Base-by-base conservation (phyloP, 495 filamentous ascomycete genomes). In the Daldinia grandis region DNA sequence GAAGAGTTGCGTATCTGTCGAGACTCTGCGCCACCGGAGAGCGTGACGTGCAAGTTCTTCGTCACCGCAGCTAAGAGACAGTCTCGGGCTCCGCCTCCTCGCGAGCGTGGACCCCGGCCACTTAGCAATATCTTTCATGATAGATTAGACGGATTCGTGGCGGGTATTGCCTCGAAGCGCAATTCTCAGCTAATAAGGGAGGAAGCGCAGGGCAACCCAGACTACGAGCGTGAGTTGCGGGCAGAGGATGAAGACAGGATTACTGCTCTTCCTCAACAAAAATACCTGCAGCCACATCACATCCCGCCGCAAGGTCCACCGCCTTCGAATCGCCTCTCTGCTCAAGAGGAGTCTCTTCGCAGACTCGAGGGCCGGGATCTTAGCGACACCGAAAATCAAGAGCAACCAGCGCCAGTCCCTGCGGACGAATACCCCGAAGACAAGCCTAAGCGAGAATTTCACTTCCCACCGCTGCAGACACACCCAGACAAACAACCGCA, bases 31-130 rank as follows among this genome's bases (percentile, higher is more conserved):
- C 92, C 93, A 27, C 87, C 92, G 50, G 91, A 94, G 78, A 88
- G 89, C 27, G 91, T 98, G 7, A 90, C 91, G 28, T 97, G 93
- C 82, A 93, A 97, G 78, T 97, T 98, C 83, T 98, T 91, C 81
- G 91, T 98, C 58, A 98, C 95, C 0, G 84, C 86, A 17, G 85
- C 88, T 30, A 91, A 89, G 74, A 86, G 88, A 47, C 85, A 86
- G 62, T 79, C 76, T 44, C 58, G 64, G 42, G 8, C 58, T 53
- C 72, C 72, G 49, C 78, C 58, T 40, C 68, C 64, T 75, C 79
- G 82, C 73, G 81, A 85, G 69, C 80, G 87, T 71, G 79, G 85
- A 75, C 79, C 84, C 55, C 76, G 86, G 28, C 91, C 90, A 12
- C 80, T 91, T 35, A 92, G 89, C 74, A 86, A 87, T 64, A 77